Evolutionary conservation across 2,329 filamentous ascomycete species (phyloP).

Genomic region (Chrysosporium keratinophilum): DNA sequence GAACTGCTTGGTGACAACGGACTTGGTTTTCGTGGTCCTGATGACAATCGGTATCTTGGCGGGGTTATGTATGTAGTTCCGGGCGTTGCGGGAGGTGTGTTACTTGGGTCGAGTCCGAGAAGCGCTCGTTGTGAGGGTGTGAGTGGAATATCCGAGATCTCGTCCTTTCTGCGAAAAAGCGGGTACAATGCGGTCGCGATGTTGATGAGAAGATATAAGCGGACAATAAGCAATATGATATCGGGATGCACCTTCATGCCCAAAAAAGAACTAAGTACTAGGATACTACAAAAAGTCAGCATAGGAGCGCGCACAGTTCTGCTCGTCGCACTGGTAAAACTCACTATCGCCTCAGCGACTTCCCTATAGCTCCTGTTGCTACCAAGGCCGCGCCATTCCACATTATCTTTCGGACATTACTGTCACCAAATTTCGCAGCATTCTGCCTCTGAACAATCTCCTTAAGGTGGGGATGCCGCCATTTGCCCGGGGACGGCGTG

Average conservation of each 20-base stretch:
- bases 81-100: constrained; percentile 53
- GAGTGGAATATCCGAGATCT: constrained; percentile 78
- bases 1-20: constrained; percentile 31
- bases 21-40: constrained; percentile 43
- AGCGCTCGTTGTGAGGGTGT: constrained; percentile 79
- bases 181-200: constrained; percentile 61
- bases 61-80: constrained; percentile 70
- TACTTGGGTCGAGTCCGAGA: constrained; percentile 65
- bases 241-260: constrained; percentile 35
- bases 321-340: neutral
- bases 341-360: constrained; percentile 31
- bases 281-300: constrained; percentile 25
- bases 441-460: constrained; percentile 78
- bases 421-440: constrained; percentile 65
- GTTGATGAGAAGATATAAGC: constrained; percentile 57
- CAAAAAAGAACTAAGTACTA: constrained; percentile 28
- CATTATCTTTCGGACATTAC: constrained; percentile 59
- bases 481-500: constrained; percentile 55
- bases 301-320: constrained; percentile 8
- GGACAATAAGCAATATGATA: constrained; percentile 45
- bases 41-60: constrained; percentile 71
- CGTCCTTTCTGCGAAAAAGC: constrained; percentile 60
- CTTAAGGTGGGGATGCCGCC: constrained; percentile 78
- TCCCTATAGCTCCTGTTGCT: constrained; percentile 39
- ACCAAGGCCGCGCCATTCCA: constrained; percentile 54